Conservation (phyloP, 805 yeast species). For the Wickerhamiella allomyrinae region DNA sequence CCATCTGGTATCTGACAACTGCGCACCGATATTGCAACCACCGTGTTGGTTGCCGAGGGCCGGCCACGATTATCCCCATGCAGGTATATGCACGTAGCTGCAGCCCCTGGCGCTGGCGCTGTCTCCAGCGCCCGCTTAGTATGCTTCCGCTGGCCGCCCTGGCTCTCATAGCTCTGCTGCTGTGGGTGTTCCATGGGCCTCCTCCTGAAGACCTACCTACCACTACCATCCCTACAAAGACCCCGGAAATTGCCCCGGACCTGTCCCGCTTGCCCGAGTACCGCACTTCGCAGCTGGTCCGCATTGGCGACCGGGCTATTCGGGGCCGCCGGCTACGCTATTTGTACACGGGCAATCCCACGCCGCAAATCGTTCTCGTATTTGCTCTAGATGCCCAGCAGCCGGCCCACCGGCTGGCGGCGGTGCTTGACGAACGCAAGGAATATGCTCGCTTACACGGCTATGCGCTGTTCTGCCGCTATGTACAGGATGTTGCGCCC, state of each 20-base stretch:
- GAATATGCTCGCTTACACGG: conserved; percentile 64
- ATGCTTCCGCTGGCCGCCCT: not conserved
- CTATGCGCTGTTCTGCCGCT: conserved; percentile 67
- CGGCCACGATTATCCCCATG: too few species aligned
- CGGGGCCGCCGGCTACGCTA: conserved; percentile 12
- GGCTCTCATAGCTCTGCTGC: not conserved
- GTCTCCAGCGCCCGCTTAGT: not conserved
- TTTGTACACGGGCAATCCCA: conserved; percentile 8
- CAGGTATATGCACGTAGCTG: not conserved
- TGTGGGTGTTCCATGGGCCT: not conserved
- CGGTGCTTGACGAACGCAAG: conserved; percentile 64
- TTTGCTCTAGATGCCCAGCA: conserved; percentile 65
- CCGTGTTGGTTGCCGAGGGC: too few species aligned
- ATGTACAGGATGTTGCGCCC: conserved; percentile 60
- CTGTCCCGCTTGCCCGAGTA: conserved; percentile 15
- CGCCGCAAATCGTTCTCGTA: conserved; percentile 44
- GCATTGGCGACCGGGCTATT: conserved; percentile 15
- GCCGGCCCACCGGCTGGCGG: conserved; percentile 42
- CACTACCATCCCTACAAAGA: not conserved
- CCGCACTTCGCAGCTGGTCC: conserved; percentile 18
- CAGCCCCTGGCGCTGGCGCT: not conserved
- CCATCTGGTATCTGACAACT: too few species aligned
- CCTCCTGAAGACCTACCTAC: not conserved
- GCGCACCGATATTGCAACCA: too few species aligned
- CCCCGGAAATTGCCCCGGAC: conserved; percentile 19